These are phyloP conservation scores for Carallia brachiata DNA, from an alignment of 345 rosid species.

Conservation along the genomic window DNA sequence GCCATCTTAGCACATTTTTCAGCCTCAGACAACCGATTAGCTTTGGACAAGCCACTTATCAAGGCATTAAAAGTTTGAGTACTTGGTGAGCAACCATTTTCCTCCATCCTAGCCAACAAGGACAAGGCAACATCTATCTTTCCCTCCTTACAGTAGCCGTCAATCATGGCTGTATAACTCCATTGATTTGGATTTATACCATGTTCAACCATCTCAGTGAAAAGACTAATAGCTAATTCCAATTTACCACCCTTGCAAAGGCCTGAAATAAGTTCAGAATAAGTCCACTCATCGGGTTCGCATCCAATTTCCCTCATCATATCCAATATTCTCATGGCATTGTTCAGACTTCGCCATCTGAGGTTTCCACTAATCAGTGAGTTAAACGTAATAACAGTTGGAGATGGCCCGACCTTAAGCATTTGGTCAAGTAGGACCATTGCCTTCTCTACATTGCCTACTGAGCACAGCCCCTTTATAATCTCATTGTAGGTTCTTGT, in stretches of 20 bases:
- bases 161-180: conserved; percentile 56
- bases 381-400: conserved; percentile 50
- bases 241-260: conserved; percentile 49
- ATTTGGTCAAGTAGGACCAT: conserved; percentile 47
- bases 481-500: conserved; percentile 47
- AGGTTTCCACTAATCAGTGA: conserved; percentile 46
- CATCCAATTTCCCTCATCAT: conserved; percentile 46
- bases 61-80: conserved; percentile 54
- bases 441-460: conserved; percentile 47
- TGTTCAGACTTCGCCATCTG: conserved; percentile 35
- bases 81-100: conserved; percentile 36
- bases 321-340: conserved; percentile 47
- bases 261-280: conserved; percentile 59
- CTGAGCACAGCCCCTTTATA: conserved; percentile 38
- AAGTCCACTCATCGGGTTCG: conserved; percentile 56
- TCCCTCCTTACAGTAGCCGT: conserved; percentile 57
- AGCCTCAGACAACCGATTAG: conserved; percentile 38
- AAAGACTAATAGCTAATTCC: conserved; percentile 39
- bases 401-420: conserved; percentile 48
- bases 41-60: conserved; percentile 44
- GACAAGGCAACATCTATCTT: conserved; percentile 51
- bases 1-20: conserved; percentile 39
- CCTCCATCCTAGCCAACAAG: conserved; percentile 48
- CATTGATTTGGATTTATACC: conserved; percentile 50
- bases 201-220: conserved; percentile 40